Evolutionary conservation across 768 basidiomycete genomes (phyloP).

Genomic region (Lactarius pseudohatsudake): DNA sequence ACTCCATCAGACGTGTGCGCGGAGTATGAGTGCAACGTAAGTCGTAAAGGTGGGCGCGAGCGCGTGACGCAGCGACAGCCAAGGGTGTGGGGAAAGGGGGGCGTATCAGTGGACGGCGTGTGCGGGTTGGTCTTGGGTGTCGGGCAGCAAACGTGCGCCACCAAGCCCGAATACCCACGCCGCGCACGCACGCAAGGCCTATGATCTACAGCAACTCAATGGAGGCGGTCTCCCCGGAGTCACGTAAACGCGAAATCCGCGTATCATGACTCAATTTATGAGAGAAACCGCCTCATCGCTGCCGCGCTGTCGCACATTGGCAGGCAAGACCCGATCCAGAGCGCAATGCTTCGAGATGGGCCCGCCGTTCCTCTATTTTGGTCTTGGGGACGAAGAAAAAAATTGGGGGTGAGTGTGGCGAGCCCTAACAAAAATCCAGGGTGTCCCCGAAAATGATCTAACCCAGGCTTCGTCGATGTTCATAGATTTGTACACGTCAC

Average conservation of each 20-base stretch:
- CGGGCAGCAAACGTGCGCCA: not conserved
- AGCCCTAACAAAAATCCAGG: not conserved
- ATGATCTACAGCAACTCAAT: not conserved
- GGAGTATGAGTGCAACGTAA: conserved; percentile 4
- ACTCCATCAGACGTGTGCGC: not conserved
- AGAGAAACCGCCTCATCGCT: not conserved
- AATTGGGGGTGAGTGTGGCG: not conserved
- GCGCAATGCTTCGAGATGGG: not conserved
- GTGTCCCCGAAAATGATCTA: not conserved
- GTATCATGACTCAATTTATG: not conserved
- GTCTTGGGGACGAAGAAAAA: not conserved
- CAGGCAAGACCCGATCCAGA: not conserved
- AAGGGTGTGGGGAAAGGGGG: not conserved
- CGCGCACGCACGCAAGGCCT: too few species aligned
- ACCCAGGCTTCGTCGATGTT: not conserved
- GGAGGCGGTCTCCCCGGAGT: not conserved
- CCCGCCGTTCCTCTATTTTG: not conserved
- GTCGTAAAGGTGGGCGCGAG: not conserved
- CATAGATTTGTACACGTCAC: not conserved
- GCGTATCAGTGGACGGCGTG: not conserved
- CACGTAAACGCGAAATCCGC: not conserved
- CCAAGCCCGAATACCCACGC: not conserved
- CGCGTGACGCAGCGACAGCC: not conserved
- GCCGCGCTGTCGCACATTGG: not conserved
- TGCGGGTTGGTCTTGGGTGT: not conserved